Evolutionary conservation across 164 flowering plant genomes (phyloP).

Genomic region (Echeveria elegans): DNA sequence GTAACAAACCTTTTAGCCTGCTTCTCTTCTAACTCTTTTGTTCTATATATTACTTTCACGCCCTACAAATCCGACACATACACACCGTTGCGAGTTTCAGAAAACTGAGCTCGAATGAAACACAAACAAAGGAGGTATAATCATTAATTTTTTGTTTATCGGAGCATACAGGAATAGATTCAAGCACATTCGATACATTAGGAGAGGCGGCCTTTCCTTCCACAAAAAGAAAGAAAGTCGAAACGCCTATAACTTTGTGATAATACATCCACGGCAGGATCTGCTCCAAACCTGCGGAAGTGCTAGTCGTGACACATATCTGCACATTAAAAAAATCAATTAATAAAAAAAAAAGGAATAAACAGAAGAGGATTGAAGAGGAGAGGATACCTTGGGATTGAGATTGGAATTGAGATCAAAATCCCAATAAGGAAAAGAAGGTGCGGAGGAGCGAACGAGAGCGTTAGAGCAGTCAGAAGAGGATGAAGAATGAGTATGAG

Average conservation of each 20-base stretch:
- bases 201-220: conserved; percentile 96
- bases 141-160: no score
- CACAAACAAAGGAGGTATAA: no score
- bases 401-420: conserved; percentile 46
- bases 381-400: conserved; percentile 50
- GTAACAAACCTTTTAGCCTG: conserved; percentile 71
- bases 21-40: conserved; percentile 83
- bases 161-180: conserved; percentile 82
- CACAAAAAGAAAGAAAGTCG: conserved; percentile 81
- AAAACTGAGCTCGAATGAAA: no score
- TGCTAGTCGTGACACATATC: conserved; percentile 82
- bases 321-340: conserved; percentile 6
- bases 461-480: conserved; percentile 12
- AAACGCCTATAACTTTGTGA: conserved; percentile 91
- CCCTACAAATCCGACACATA: conserved; percentile 41
- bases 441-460: conserved; percentile 34
- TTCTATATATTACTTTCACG: conserved; percentile 77
- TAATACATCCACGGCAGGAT: conserved; percentile 90
- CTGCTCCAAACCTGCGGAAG: conserved; percentile 93
- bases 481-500: conserved; percentile 23
- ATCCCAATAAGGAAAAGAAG: conserved; percentile 76
- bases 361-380: background rate
- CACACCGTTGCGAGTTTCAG: background rate
- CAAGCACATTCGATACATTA: conserved; percentile 68
- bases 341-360: background rate